Base-by-base conservation (phyloP, 495 filamentous ascomycete species). In the Hyaloscypha hepaticicola region DNA sequence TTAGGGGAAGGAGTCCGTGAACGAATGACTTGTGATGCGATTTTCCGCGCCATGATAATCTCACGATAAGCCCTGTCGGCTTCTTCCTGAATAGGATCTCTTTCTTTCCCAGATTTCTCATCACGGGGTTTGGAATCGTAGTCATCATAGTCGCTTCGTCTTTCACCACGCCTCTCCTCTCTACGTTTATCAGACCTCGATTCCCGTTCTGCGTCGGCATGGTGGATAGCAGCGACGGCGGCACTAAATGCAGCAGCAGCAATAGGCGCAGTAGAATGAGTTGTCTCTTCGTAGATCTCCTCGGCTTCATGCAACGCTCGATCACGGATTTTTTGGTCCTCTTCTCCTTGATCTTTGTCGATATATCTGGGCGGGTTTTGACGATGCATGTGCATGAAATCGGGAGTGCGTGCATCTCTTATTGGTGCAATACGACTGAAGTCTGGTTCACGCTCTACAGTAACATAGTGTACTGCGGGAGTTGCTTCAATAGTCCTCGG, bases 31-130 rank as follows among this genome's bases (percentile, higher is more conserved):
- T 83, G 75, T 61, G 78, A 75, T 19, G 66, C 75, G 31, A 79
- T 74, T 66, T 74, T 78, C 14, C 78, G 76, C 9, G 78, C 78
- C 60, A 82, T 73, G 55, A 73, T 77, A 6, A 75, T 74, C 66
- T 83, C 79, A 56, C 82, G 80, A 56, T 84, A 85, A 26, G 74
- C 74, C 33, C 77, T 71, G 68, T 84, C 72, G 51, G 83, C 83
- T 57, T 81, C 79, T 63, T 78, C 79, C 67, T 78, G 79, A 19
- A 84, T 73, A 16, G 64, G 66, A 63, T 84, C 69, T 29, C 58
- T 38, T 51, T 79, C 55, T 67, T 63, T 53, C n/a, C 34, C 68
- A 29, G 63, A 63, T 45, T 55, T 28, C 26, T 26, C 28, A 1
- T 65, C 60, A 28, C 63, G 59, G 5, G 67, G 22, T n/a, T 55